phyloP scores from a whole-genome alignment of 208 protist genomes.

The Entamoeba histolytica region DNA sequence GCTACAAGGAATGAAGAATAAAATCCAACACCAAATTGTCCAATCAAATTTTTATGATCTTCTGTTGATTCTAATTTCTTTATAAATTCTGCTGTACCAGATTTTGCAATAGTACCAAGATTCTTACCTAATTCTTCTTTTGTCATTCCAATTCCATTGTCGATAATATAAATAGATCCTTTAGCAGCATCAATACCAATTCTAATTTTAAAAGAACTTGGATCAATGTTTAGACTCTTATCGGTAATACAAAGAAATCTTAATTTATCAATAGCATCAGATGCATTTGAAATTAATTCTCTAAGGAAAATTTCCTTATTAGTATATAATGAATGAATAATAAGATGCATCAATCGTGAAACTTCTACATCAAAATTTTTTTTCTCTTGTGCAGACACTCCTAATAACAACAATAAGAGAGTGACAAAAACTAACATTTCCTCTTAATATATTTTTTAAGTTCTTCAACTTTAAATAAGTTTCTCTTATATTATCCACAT shows the following conservation, averaged over 20 bases:
- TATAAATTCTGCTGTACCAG: slow-evolving; percentile 94
- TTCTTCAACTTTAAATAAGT: too few species aligned
- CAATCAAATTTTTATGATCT: slow-evolving; percentile 82
- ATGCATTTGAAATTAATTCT: slow-evolving; percentile 92
- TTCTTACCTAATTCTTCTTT: slow-evolving; percentile 88
- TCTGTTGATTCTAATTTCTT: slow-evolving; percentile 42
- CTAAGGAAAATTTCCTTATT: slow-evolving; percentile 97
- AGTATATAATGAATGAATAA: slow-evolving; percentile 97
- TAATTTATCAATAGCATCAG: slow-evolving; percentile 54
- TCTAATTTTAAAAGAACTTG: slow-evolving; percentile 72
- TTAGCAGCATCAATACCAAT: slow-evolving; percentile 73
- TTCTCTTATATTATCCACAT: too few species aligned
- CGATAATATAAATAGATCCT: slow-evolving; percentile 72
- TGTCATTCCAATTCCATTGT: slow-evolving; percentile 96
- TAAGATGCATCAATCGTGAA: slow-evolving; percentile 67
- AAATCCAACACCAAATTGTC: slow-evolving; percentile 99
- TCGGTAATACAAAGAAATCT: slow-evolving; percentile 77
- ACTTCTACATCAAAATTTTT: slow-evolving; percentile 22
- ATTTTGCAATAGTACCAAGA: slow-evolving; percentile 92
- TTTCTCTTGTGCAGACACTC: neutral
- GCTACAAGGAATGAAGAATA: slow-evolving; percentile 96
- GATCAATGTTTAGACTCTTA: slow-evolving; percentile 54
- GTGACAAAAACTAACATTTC: too few species aligned
- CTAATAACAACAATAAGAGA: too few species aligned
- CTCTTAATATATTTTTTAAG: too few species aligned